phyloP scores from a whole-genome alignment of 176 grass and related monocot genomes.

The Calamus simplicifolius region DNA sequence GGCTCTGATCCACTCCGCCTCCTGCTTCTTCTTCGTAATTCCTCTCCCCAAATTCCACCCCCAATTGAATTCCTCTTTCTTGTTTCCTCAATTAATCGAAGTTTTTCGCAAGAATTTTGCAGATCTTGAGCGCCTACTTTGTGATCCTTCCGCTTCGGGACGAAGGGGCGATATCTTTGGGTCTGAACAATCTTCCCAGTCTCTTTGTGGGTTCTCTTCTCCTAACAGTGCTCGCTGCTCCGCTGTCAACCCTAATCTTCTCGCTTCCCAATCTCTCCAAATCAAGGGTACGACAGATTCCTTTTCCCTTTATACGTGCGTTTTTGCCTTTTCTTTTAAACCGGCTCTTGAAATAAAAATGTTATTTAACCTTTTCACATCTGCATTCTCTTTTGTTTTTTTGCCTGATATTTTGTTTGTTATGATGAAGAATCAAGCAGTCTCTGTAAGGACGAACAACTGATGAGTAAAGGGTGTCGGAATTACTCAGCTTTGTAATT shows the following conservation, averaged over 20 bases:
- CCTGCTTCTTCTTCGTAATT: conserved; percentile 95
- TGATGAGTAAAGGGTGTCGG: too few species aligned
- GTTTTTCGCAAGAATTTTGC: neutral
- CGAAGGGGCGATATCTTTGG: conserved; percentile 84
- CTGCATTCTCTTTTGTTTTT: too few species aligned
- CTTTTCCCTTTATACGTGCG: too few species aligned
- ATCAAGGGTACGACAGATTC: conserved; percentile 29
- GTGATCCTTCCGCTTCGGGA: conserved; percentile 79
- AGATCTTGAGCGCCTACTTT: conserved; percentile 85
- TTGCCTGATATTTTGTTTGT: too few species aligned
- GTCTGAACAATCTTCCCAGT: conserved; percentile 48
- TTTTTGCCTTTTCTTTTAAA: neutral
- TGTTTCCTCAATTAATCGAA: neutral
- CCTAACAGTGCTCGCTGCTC: conserved; percentile 75
- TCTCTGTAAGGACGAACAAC: too few species aligned
- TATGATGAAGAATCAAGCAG: too few species aligned
- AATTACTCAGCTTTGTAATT: too few species aligned
- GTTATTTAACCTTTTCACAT: too few species aligned
- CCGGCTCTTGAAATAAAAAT: too few species aligned
- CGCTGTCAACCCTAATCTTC: conserved; percentile 69
- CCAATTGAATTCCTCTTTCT: neutral
- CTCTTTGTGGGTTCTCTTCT: conserved; percentile 79
- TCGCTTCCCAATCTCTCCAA: conserved; percentile 77
- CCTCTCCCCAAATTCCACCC: neutral
- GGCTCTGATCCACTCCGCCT: conserved; percentile 48